Evolutionary conservation across 2,329 filamentous ascomycete species (phyloP).

Genomic region (Verticillium klebahnii): DNA sequence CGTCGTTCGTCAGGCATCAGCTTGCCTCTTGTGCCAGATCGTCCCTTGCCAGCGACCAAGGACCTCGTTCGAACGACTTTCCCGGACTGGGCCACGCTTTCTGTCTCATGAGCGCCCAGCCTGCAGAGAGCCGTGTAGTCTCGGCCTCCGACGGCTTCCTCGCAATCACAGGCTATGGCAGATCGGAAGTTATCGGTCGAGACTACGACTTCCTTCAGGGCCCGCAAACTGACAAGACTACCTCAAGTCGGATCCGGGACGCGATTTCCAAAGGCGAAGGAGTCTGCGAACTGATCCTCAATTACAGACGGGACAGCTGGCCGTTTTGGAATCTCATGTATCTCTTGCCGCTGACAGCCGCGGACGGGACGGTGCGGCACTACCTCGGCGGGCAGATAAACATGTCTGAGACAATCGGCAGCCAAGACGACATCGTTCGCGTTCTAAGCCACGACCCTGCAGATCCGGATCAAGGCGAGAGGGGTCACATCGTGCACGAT

Average conservation of each 20-base stretch:
- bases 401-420: constrained; percentile 48
- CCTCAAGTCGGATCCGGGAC: constrained; percentile 34
- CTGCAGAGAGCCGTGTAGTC: constrained; percentile 44
- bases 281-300: constrained; percentile 44
- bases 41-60: constrained; percentile 33
- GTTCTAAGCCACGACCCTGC: constrained; percentile 35
- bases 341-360: constrained; percentile 45
- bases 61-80: constrained; percentile 31
- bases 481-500: constrained; percentile 3
- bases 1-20: constrained; percentile 48
- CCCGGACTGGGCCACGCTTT: constrained; percentile 55
- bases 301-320: constrained; percentile 44
- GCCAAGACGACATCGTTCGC: constrained; percentile 43
- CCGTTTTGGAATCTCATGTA: constrained; percentile 56
- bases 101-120: constrained; percentile 48
- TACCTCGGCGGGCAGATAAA: constrained; percentile 55
- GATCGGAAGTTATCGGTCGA: constrained; percentile 40
- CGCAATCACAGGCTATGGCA: constrained; percentile 43
- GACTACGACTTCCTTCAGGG: constrained; percentile 49
- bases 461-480: constrained; percentile 7
- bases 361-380: constrained; percentile 41
- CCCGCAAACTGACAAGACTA: constrained; percentile 35
- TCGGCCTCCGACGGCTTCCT: constrained; percentile 48
- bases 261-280: constrained; percentile 37
- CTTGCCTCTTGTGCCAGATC: constrained; percentile 39